These are phyloP conservation scores for Clonostachys chloroleuca DNA, from an alignment of 2,329 filamentous ascomycete species.

Conservation along the genomic window DNA sequence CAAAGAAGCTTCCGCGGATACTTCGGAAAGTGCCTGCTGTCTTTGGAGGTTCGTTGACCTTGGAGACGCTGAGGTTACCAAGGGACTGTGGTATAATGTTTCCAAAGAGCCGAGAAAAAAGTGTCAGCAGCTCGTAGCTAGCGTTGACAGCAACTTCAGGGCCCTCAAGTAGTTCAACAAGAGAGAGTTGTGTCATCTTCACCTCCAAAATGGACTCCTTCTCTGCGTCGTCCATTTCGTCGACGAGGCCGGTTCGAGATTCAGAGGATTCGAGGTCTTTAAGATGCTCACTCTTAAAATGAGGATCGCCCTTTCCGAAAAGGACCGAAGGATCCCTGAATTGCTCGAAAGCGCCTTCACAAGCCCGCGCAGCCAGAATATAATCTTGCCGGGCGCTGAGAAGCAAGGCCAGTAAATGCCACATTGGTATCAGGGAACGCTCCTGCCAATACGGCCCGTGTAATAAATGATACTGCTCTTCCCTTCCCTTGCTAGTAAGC, in stretches of 20 bases:
- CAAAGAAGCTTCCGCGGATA: slow-evolving; percentile 73
- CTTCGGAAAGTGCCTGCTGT: slow-evolving; percentile 69
- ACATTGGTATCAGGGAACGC: slow-evolving; percentile 68
- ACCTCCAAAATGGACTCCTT: slow-evolving; percentile 88
- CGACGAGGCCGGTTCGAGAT: slow-evolving; percentile 50
- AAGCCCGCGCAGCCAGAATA: slow-evolving; percentile 72
- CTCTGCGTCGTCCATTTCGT: slow-evolving; percentile 78
- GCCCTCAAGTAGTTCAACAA: slow-evolving; percentile 80
- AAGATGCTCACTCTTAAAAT: slow-evolving; percentile 63
- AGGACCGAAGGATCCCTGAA: slow-evolving; percentile 69
- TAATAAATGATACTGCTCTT: slow-evolving; percentile 34
- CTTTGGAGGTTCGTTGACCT: slow-evolving; percentile 54
- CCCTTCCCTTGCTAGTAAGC: slow-evolving; percentile 48
- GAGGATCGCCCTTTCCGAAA: slow-evolving; percentile 56
- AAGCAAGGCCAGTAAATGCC: slow-evolving; percentile 86
- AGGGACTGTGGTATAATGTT: slow-evolving; percentile 32
- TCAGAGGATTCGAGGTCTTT: slow-evolving; percentile 33
- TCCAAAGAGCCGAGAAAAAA: slow-evolving; percentile 81
- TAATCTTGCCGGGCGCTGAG: slow-evolving; percentile 86
- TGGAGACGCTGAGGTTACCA: slow-evolving; percentile 31
- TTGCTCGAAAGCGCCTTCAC: slow-evolving; percentile 87
- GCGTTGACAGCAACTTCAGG: slow-evolving; percentile 83
- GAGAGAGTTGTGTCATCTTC: slow-evolving; percentile 87
- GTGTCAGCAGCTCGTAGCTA: slow-evolving; percentile 75
- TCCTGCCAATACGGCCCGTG: slow-evolving; percentile 56